Evolutionary conservation across 306 rosid species (phyloP).

Genomic region (Dicorynia guianensis): DNA sequence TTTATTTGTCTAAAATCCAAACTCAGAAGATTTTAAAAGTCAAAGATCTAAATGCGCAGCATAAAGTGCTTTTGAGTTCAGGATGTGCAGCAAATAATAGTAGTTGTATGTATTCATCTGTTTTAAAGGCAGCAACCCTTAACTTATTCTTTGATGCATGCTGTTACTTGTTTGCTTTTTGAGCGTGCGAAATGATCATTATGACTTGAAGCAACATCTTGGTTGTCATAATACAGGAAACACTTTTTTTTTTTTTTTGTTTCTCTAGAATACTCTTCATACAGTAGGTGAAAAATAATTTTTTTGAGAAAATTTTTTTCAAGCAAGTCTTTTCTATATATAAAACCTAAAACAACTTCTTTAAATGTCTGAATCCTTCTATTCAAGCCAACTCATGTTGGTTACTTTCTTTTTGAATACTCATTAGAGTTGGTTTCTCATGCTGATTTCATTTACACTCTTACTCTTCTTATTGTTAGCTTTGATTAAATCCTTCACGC

Average conservation of each 20-base stretch:
- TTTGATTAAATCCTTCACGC: conserved; percentile 24
- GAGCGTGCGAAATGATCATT: conserved; percentile 42
- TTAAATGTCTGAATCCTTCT: too few species aligned
- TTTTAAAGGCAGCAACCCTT: conserved; percentile 8
- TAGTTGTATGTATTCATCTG: neutral
- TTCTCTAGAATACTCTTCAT: too few species aligned
- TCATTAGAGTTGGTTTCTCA: conserved; percentile 23
- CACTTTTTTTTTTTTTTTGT: conserved; percentile 24
- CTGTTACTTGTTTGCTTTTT: conserved; percentile 43
- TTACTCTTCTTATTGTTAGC: neutral
- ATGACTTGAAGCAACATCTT: conserved; percentile 32
- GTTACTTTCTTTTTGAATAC: conserved; percentile 8
- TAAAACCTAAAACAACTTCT: too few species aligned
- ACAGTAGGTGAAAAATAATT: too few species aligned
- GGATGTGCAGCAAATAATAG: conserved; percentile 20
- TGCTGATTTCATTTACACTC: conserved; percentile 23
- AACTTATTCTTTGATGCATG: conserved; percentile 17
- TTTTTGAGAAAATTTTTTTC: too few species aligned
- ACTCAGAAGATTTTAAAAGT: too few species aligned
- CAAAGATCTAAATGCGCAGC: neutral
- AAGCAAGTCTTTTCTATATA: too few species aligned
- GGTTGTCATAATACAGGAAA: neutral
- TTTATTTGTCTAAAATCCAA: too few species aligned
- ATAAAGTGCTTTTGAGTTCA: conserved; percentile 19
- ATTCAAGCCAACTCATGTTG: too few species aligned